A percentile compares a stretch with the other conserved stretches of the same genome.
These are phyloP conservation scores for Wakefieldia striispora DNA, from an alignment of 768 basidiomycete species.

Conservation along the genomic window DNA sequence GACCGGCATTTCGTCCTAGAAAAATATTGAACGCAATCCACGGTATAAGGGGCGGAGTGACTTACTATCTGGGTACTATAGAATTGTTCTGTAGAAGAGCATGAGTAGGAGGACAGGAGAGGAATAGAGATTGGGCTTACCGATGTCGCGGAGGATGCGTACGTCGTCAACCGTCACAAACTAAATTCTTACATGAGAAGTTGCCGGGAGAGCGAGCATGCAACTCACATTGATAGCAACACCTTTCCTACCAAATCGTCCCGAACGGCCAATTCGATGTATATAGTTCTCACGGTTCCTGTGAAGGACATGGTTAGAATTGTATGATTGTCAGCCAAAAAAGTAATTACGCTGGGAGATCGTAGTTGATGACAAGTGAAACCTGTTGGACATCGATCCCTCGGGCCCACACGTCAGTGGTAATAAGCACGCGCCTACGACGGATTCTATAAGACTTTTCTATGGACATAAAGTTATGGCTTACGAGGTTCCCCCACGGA, in stretches of 20 bases:
- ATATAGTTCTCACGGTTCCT: constrained; percentile 99
- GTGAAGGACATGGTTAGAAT: constrained; percentile 15
- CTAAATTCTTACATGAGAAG: constrained; percentile 38
- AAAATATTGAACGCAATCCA: constrained; percentile 21
- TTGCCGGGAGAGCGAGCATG: constrained; percentile 3
- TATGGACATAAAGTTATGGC: constrained; percentile 26
- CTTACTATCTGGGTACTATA: constrained; percentile 92
- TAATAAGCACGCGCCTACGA: constrained; percentile 84
- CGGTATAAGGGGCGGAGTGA: constrained; percentile 7
- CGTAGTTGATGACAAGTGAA: constrained; percentile 95
- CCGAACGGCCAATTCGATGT: constrained; percentile 98
- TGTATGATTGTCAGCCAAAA: constrained; percentile 3
- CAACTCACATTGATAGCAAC: constrained; percentile 93
- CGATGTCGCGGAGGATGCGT: constrained; percentile 95
- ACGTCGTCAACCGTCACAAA: constrained; percentile 96
- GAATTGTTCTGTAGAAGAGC: constrained; percentile 71
- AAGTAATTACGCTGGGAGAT: constrained; percentile 77
- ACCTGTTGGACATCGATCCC: constrained; percentile 99
- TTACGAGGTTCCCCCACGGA: constrained; percentile 89
- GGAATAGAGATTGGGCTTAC: constrained; percentile 41
- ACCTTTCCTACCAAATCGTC: constrained; percentile 98
- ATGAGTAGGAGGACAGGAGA: constrained; percentile 10
- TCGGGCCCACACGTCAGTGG: constrained; percentile 96
- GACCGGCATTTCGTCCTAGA: constrained; percentile 96
- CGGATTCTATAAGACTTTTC: constrained; percentile 1